Evolutionary conservation across 163 green algal genomes (phyloP).

Genomic region (Volvox carteri): DNA sequence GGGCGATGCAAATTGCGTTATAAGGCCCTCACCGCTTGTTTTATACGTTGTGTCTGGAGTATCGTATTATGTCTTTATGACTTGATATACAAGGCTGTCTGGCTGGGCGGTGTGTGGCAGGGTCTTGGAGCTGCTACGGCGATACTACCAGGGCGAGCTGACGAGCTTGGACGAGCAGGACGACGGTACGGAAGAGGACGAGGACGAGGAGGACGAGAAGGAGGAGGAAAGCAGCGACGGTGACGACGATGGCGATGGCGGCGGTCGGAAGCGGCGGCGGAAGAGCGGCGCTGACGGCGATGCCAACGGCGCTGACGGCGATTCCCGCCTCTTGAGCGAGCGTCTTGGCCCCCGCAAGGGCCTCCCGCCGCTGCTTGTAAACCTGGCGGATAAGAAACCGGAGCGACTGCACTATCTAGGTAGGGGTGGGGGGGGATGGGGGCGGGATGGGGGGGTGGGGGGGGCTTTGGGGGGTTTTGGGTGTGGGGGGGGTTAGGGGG

Average conservation of each 20-base stretch:
- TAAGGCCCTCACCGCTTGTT: too few relatives aligned
- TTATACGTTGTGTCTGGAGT: too few relatives aligned
- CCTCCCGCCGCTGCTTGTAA: conserved; percentile 93
- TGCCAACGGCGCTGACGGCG: neutral
- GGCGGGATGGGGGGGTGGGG: neutral
- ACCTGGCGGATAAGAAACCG: conserved; percentile 70
- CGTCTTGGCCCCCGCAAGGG: conserved; percentile 81
- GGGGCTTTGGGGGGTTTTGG: neutral
- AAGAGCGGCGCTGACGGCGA: conserved; percentile 37
- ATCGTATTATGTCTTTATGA: too few relatives aligned
- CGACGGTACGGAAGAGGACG: conserved; percentile 62
- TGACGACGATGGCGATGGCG: conserved; percentile 54
- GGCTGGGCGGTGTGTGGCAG: too few relatives aligned
- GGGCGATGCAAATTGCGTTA: too few relatives aligned
- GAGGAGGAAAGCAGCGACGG: conserved; percentile 26
- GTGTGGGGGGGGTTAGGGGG: neutral
- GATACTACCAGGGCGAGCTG: conserved; percentile 81
- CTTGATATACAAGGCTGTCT: too few relatives aligned
- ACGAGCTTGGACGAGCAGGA: conserved; percentile 69
- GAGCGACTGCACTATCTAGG: conserved; percentile 70
- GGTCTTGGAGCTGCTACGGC: conserved; percentile 71
- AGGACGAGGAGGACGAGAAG: conserved; percentile 24
- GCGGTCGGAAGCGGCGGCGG: conserved; percentile 22
- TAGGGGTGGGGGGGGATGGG: conserved; percentile 7
- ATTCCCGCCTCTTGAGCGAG: conserved; percentile 81